Conservation (phyloP, 1,284 basidiomycete genomes). For the Cryptococcus sp. region DNA sequence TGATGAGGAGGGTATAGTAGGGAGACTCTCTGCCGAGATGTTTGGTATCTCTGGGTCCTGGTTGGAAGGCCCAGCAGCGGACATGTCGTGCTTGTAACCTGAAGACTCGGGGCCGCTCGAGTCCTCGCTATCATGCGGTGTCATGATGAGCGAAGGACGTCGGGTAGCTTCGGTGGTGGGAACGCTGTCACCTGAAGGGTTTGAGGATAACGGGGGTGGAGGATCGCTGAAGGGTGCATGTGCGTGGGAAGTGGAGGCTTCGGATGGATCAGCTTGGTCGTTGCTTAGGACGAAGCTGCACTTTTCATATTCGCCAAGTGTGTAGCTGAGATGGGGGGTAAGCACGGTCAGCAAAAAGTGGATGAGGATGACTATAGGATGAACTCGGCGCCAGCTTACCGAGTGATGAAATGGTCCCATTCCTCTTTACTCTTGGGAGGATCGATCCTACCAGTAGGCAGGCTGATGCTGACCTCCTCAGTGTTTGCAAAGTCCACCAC, state of each 20-base stretch:
- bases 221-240: background rate
- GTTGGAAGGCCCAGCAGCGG: slow-evolving; percentile 22
- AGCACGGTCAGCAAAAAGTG: background rate
- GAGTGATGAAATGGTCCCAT: slow-evolving; percentile 30
- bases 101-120: slow-evolving; percentile 3
- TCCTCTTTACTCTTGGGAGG: slow-evolving; percentile 26
- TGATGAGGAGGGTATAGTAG: background rate
- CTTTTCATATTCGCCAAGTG: slow-evolving; percentile 10
- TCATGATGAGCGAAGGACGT: too few relatives aligned
- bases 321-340: slow-evolving; percentile 13
- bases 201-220: background rate
- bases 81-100: slow-evolving; percentile 6
- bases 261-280: background rate
- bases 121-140: background rate
- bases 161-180: too few relatives aligned
- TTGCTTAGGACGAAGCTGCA: slow-evolving; percentile 3
- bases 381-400: slow-evolving; percentile 16
- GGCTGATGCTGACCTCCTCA: background rate
- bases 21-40: slow-evolving; percentile 14
- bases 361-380: background rate
- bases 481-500: slow-evolving; percentile 10
- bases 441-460: slow-evolving; percentile 1
- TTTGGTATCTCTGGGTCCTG: slow-evolving; percentile 46
- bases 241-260: slow-evolving; percentile 3
- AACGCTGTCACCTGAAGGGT: background rate